A percentile compares a stretch with the other conserved stretches of the same genome.
These are phyloP conservation scores for Nasturtium officinale DNA, from an alignment of 345 rosid species.

Conservation along the genomic window DNA sequence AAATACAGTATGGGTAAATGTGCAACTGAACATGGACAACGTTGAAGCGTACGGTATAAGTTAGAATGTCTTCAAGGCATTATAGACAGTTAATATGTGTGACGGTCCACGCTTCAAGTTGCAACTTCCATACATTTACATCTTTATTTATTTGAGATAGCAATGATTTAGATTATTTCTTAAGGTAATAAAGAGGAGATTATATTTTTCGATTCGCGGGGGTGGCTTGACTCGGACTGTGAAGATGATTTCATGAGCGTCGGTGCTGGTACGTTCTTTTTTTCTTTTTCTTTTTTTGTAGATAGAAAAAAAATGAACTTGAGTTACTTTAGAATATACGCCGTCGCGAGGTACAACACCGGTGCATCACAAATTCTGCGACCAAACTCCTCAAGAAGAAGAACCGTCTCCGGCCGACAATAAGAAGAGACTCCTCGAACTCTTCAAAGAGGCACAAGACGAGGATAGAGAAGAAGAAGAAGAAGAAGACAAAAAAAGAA, in stretches of 20 bases:
- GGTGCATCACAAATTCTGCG: constrained; percentile 52
- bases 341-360: constrained; percentile 86
- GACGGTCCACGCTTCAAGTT: constrained; percentile 33
- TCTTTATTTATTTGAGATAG: not conserved
- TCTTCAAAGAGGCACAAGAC: constrained; percentile 59
- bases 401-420: constrained; percentile 50
- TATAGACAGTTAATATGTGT: not conserved
- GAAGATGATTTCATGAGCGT: constrained; percentile 95
- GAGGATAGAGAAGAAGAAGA: constrained; percentile 36
- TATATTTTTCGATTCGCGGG: constrained; percentile 71
- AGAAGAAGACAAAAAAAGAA: not conserved
- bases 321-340: constrained; percentile 61
- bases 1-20: constrained; percentile 39
- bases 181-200: constrained; percentile 67
- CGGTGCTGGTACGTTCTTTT: constrained; percentile 64
- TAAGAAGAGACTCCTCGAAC: constrained; percentile 77
- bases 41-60: constrained; percentile 30
- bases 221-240: constrained; percentile 85
- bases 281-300: not conserved
- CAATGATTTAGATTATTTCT: constrained; percentile 11
- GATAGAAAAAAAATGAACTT: not conserved
- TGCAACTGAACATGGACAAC: constrained; percentile 29
- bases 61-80: constrained; percentile 40
- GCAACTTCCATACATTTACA: constrained; percentile 5
- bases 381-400: constrained; percentile 45